Conservation (phyloP, 495 filamentous ascomycete genomes). For the Penicillium waksmanii region DNA sequence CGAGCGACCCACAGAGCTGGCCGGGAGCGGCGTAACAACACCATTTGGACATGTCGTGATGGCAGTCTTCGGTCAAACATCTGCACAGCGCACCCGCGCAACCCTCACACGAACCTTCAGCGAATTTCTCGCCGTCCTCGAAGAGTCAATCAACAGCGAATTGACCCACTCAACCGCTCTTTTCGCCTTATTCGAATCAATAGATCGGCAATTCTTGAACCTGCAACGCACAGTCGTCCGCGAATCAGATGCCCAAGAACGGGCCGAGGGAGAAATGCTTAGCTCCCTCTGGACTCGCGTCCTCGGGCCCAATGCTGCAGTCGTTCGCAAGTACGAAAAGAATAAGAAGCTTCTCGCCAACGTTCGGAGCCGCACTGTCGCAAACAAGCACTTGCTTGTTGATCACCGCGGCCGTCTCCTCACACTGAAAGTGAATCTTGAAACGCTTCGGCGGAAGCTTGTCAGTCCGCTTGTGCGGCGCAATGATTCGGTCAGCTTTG, state of each 20-base stretch:
- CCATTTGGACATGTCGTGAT: slow-evolving; percentile 65
- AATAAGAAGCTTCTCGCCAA: slow-evolving; percentile 75
- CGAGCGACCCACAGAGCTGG: slow-evolving; percentile 45
- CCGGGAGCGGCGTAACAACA: slow-evolving; percentile 60
- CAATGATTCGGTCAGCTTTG: slow-evolving; percentile 55
- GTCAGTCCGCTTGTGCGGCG: slow-evolving; percentile 78
- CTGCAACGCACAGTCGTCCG: slow-evolving; percentile 83
- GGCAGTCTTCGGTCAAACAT: slow-evolving; percentile 75
- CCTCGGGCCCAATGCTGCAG: slow-evolving; percentile 68
- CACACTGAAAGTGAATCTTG: slow-evolving; percentile 78
- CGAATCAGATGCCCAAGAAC: slow-evolving; percentile 78
- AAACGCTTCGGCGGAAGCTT: slow-evolving; percentile 74
- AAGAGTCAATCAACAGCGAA: slow-evolving; percentile 85
- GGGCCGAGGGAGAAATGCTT: slow-evolving; percentile 76
- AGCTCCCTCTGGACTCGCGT: slow-evolving; percentile 83
- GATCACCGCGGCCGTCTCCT: slow-evolving; percentile 81
- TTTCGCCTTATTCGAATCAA: slow-evolving; percentile 81
- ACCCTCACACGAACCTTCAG: slow-evolving; percentile 85
- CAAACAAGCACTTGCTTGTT: slow-evolving; percentile 81
- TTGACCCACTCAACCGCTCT: slow-evolving; percentile 74
- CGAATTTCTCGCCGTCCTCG: slow-evolving; percentile 83
- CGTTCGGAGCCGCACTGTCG: slow-evolving; percentile 77
- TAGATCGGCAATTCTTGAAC: slow-evolving; percentile 87
- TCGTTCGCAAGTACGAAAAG: slow-evolving; percentile 84
- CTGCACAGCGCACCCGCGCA: slow-evolving; percentile 73